Evolutionary conservation across 257 asterid species (phyloP), one percentile per base, ranked within the genome.

Genomic region (Solanum virginianum): DNA sequence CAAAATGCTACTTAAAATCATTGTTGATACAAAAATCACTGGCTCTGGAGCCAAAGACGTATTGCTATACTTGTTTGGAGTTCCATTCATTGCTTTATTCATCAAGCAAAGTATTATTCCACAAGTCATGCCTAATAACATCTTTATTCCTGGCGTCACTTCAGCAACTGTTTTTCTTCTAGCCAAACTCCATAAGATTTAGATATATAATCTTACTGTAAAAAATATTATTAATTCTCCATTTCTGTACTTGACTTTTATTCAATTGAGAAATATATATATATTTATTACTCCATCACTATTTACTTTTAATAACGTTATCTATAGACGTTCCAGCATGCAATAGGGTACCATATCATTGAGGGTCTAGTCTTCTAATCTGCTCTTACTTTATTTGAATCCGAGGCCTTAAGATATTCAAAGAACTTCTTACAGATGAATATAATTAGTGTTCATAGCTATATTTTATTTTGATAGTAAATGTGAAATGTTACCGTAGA

Each of bases 11-110:
- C 85, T 85, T 60, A 93, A 92, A 18, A 91, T 95, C 84, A 92
- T 94, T 29, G 24, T 84, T 36, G 98, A 92, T n/a, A 93, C 91
- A 14, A 96, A 97, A 69, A 90, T 94, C 3, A 94, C 94, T 10
- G 93, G 92, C 39, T 71, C 88, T 66, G 98, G 93, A 85, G 95
- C 95, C 41, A 94, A 93, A 84, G 98, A 95, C 79, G 82, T 92
- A 85, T 36, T 95, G 3, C 86, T 94, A 85, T 95, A 92, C 88
- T 87, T 94, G 12, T 89, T 84, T 80, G 95, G 96, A n/a, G 92
- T 91, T 60, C 98, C 98, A 0, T 88, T 90, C 0, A 85, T 95
- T 10, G 90, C 97, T 29, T 85, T 89, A 54, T 83, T 93, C 62
- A 39, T 92, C 36, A 93, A 93, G 88, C 92, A 90, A 84, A 79